Base-by-base conservation (phyloP, 2,329 filamentous ascomycete genomes). In the Fusarium lateritium region DNA sequence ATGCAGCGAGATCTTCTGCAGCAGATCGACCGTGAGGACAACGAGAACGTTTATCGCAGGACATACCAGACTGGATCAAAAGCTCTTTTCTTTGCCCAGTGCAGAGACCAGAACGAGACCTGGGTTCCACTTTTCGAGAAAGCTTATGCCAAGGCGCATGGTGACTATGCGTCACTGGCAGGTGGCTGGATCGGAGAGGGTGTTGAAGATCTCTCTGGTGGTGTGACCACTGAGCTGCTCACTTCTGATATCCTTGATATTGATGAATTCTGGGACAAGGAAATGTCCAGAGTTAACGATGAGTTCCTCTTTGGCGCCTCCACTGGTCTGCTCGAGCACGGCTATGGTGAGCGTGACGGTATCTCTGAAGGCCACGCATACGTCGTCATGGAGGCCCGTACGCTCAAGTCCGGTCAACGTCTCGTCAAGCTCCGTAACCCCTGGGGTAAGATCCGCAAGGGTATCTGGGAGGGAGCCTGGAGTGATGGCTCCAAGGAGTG, bases 61-160 rank as follows among this genome's bases (percentile, higher is more conserved):
- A 88, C 87, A 1, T 91, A 92, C 78, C 92, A 94, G 76, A 92
- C 89, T 1, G 92, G 92, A 3, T 94, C 91, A 7, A 88, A 91
- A 69, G 91, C 93, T 0, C 81, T 96, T 4, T 94, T 92, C 79
- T 95, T 95, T 79, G 91, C 90, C 3, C 90, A 92, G 74, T 93
- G 91, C 79, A 87, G 87, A 63, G 88, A 93, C 66, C 88, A 90
- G 34, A 93, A 94, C 74, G 92, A 95, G 77, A 95, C 92, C 0
- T 96, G 93, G 93, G 83, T 95, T 7, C 91, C 92, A 0, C 80
- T 96, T 24, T 82, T 94, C 3, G 92, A 95, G 74, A 95, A 95
- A 78, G 93, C 93, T 2, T 95, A 92, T 75, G 93, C 93, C 21
- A 96, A 96, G 78, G 91, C 91, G 1, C 93, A 96, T 72, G 92